phyloP scores from a whole-genome alignment of 2,329 filamentous ascomycete species.

The Colletotrichum orchidophilum region DNA sequence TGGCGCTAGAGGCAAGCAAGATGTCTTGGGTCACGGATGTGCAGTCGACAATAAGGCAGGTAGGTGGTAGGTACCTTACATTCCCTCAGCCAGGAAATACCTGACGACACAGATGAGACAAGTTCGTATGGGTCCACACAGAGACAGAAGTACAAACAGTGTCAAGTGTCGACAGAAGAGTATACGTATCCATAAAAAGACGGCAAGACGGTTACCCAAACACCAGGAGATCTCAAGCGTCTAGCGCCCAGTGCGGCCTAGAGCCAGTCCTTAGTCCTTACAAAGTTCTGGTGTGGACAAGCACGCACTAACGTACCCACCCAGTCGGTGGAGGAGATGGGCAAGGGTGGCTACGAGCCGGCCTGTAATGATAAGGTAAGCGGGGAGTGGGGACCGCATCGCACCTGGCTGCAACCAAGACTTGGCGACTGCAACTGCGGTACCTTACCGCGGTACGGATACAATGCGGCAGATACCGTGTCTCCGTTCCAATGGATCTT shows the following conservation, averaged over 20 bases:
- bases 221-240: background rate
- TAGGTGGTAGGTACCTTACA: background rate
- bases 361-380: constrained; percentile 34
- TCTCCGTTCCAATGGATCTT: constrained; percentile 17
- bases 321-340: background rate
- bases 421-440: constrained; percentile 18
- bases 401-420: background rate
- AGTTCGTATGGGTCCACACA: too few relatives aligned
- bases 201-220: background rate
- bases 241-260: background rate
- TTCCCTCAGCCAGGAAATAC: background rate
- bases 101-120: background rate
- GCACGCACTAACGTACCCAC: background rate
- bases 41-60: background rate
- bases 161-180: too few relatives aligned
- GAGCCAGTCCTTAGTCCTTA: background rate
- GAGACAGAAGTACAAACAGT: too few relatives aligned
- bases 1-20: background rate
- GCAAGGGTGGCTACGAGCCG: constrained; percentile 1
- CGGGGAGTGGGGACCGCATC: constrained; percentile 14
- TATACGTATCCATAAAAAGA: too few relatives aligned
- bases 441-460: constrained; percentile 24
- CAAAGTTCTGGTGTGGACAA: background rate
- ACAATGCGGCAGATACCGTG: constrained; percentile 25
- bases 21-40: background rate